phyloP scores from a whole-genome alignment of 2,329 filamentous ascomycete species.

The Colletotrichum tropicicola region DNA sequence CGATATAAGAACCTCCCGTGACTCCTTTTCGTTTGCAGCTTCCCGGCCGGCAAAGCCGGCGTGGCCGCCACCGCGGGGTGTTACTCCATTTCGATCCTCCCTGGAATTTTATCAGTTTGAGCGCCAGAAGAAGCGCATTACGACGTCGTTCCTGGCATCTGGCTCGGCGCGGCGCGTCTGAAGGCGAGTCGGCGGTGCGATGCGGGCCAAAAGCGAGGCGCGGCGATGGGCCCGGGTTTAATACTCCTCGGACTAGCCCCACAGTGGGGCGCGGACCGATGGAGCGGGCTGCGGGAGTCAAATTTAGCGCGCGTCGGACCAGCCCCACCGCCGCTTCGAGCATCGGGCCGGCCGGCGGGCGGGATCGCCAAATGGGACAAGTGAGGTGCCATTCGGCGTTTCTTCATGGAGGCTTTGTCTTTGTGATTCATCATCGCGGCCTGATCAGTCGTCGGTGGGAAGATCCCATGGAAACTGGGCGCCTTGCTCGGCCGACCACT shows the following conservation, averaged over 20 bases:
- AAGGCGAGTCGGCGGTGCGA: background rate
- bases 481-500: background rate
- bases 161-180: background rate
- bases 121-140: background rate
- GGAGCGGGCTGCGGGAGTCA: background rate
- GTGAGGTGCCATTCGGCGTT: background rate
- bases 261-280: background rate
- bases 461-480: no score
- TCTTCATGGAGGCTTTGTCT: background rate
- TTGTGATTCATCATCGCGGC: background rate
- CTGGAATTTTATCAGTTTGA: background rate
- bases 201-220: slow-evolving; percentile 12
- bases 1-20: background rate
- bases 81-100: background rate
- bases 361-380: background rate
- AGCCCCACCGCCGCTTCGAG: background rate
- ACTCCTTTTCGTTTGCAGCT: background rate
- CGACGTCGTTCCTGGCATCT: background rate
- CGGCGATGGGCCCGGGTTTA: background rate
- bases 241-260: slow-evolving; percentile 16
- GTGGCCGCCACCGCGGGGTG: background rate
- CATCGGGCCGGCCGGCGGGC: background rate
- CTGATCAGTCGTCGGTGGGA: no score
- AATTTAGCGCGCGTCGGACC: slow-evolving; percentile 6
- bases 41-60: background rate